phyloP scores from a whole-genome alignment of 768 basidiomycete species.

The Boletellus ananiceps region DNA sequence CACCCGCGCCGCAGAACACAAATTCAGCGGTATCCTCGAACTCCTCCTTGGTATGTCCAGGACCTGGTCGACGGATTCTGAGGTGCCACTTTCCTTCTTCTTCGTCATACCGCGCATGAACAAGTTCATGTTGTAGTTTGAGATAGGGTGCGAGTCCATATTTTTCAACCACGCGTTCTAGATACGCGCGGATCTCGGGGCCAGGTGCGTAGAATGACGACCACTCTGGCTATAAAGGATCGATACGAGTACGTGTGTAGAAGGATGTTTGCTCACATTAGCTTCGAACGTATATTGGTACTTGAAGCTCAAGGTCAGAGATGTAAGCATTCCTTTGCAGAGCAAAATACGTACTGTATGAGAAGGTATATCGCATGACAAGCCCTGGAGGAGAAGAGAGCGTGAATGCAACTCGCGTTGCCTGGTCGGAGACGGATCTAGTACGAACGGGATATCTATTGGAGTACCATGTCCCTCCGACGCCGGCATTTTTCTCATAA shows the following conservation, averaged over 20 bases:
- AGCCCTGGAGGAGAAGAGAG: constrained; percentile 37
- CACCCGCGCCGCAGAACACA: constrained; percentile 51
- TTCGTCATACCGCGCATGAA: constrained; percentile 48
- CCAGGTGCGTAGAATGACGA: constrained; percentile 58
- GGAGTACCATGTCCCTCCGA: constrained; percentile 60
- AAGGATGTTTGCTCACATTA: constrained; percentile 34
- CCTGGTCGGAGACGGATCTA: background rate
- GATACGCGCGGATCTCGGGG: constrained; percentile 52
- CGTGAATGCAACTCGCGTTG: background rate
- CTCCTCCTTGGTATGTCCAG: constrained; percentile 21
- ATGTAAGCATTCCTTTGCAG: background rate
- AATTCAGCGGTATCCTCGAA: constrained; percentile 54
- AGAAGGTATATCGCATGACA: constrained; percentile 60
- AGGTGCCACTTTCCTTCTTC: constrained; percentile 53
- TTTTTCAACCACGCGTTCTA: constrained; percentile 51
- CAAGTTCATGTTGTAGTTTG: constrained; percentile 51
- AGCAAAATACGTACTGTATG: constrained; percentile 42
- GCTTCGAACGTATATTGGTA: constrained; percentile 57
- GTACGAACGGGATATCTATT: constrained; percentile 49
- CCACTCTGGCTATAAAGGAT: constrained; percentile 47
- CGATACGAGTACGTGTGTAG: background rate
- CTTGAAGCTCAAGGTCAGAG: constrained; percentile 25
- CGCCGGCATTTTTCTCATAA: constrained; percentile 54
- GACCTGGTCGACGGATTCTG: constrained; percentile 36
- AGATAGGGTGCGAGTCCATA: constrained; percentile 52